Base-by-base conservation (phyloP, 495 filamentous ascomycete genomes). In the Gamarada debralockiae region DNA sequence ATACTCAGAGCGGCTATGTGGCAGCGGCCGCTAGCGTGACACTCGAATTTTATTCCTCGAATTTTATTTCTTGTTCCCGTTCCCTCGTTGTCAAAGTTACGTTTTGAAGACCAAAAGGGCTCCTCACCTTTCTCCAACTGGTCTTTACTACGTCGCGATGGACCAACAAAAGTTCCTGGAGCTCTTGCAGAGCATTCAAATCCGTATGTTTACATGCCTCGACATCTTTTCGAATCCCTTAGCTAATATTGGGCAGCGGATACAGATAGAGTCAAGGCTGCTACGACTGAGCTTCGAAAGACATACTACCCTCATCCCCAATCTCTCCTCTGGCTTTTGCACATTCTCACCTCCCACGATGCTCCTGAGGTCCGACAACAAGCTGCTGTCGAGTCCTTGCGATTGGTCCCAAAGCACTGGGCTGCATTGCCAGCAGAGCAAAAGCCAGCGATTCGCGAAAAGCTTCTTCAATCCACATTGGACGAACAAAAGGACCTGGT, bases 321-420 rank as follows among this genome's bases (percentile, higher is more conserved):
- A 53, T 86, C 89, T 3, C 82, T 98, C 7, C 74, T 88, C 22
- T 77, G 87, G 60, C 85, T 98, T 27, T 77, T 97, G 44, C 90
- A 96, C 64, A 79, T 96, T 58, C 77, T 95, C 50, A 84, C 85
- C 24, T 83, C 82, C 36, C 84, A 96, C 65, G 72, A 83, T 36
- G 77, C 86, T 54, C 58, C 79, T 6, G 78, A 85, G 55, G 73
- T 97, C 13, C 84, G 90, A 49, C 95, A 97, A 71, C 76, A 92
- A 49, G 90, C 95, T 27, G 89, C 93, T 41, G 88, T 97, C 43
- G 90, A 97, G 72, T 84, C 87, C 17, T 77, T 89, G 24, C 80
- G 84, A 51, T 75, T 95, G 24, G 87, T 96, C 17, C 69, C 78
- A 55, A 96, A 90, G 76, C 91, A 95, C 70, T 98, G 93, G 93